Conservation (phyloP, 2,329 filamentous ascomycete species). For the Lachnellula subtilissima region DNA sequence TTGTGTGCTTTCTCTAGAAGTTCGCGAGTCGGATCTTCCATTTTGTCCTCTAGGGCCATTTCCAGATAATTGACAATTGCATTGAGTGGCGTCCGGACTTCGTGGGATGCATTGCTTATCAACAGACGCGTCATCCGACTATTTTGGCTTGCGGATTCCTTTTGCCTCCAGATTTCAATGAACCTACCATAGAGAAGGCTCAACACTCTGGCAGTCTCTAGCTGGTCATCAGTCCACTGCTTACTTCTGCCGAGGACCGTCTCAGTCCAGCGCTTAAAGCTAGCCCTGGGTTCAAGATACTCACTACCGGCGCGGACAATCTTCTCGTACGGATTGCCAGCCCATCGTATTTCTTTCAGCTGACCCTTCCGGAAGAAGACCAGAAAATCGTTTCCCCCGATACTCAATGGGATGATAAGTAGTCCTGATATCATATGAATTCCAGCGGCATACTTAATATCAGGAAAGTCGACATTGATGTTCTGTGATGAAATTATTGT, state of each 20-base stretch:
- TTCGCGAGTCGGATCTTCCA: conserved; percentile 18
- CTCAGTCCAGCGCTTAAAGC: conserved; percentile 21
- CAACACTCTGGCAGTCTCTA: conserved; percentile 22
- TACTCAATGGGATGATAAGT: conserved; percentile 20
- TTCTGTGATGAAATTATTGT: conserved; percentile 14
- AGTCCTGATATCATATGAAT: conserved; percentile 19
- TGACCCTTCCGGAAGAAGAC: conserved; percentile 22
- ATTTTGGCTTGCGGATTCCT: conserved; percentile 15
- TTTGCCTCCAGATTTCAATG: conserved; percentile 23
- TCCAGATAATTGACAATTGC: conserved; percentile 23
- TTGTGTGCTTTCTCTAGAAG: conserved; percentile 17
- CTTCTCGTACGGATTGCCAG: conserved; percentile 24
- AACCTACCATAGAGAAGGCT: conserved; percentile 23
- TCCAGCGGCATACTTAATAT: conserved; percentile 13
- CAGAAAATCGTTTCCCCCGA: conserved; percentile 21
- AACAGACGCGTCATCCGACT: conserved; percentile 16
- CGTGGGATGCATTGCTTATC: conserved; percentile 22
- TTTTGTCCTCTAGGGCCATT: conserved; percentile 18
- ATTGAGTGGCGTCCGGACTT: conserved; percentile 23
- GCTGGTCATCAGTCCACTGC: conserved; percentile 24
- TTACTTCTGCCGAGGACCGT: conserved; percentile 18
- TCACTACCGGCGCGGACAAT: conserved; percentile 11
- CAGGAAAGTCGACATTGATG: conserved; percentile 20
- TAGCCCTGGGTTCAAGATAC: conserved; percentile 20
- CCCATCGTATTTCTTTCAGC: conserved; percentile 17